Conservation (phyloP, 345 rosid genomes). For the Raphanus raphanistrum region DNA sequence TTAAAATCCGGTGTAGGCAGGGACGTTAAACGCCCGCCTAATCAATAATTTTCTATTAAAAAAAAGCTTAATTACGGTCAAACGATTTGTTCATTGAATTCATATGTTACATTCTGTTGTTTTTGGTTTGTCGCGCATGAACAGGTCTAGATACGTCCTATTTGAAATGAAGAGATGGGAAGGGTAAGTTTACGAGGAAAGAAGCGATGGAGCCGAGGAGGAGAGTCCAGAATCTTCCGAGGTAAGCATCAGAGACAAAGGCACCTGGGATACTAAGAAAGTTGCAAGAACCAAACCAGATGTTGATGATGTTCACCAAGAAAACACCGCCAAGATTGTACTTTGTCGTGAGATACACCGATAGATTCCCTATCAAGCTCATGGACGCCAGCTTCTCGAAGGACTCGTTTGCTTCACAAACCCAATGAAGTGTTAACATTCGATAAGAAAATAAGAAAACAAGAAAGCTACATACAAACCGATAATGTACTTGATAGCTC, state of each 20-base stretch:
- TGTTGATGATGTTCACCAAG: constrained; percentile 52
- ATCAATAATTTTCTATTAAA: too few species aligned
- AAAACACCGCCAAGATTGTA: constrained; percentile 61
- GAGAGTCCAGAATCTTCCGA: constrained; percentile 63
- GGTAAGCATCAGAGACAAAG: constrained; percentile 57
- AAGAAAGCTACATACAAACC: constrained; percentile 31
- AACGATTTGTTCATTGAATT: too few species aligned
- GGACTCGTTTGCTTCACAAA: constrained; percentile 56
- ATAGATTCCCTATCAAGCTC: constrained; percentile 58
- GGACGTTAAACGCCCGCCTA: too few species aligned
- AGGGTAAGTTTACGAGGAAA: constrained; percentile 44
- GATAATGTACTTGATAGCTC: constrained; percentile 48
- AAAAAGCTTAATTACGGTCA: too few species aligned
- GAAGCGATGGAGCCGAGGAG: constrained; percentile 55
- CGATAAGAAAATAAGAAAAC: neutral
- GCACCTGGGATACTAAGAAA: constrained; percentile 62
- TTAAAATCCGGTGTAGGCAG: too few species aligned
- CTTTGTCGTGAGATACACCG: constrained; percentile 50
- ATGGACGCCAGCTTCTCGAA: constrained; percentile 79
- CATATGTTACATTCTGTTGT: neutral
- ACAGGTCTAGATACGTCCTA: neutral
- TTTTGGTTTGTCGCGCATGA: neutral
- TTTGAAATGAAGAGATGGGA: neutral
- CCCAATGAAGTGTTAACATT: neutral
- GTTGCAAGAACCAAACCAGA: constrained; percentile 67